phyloP scores from a whole-genome alignment of 805 yeast species.

The Debaryomyces castellii region DNA sequence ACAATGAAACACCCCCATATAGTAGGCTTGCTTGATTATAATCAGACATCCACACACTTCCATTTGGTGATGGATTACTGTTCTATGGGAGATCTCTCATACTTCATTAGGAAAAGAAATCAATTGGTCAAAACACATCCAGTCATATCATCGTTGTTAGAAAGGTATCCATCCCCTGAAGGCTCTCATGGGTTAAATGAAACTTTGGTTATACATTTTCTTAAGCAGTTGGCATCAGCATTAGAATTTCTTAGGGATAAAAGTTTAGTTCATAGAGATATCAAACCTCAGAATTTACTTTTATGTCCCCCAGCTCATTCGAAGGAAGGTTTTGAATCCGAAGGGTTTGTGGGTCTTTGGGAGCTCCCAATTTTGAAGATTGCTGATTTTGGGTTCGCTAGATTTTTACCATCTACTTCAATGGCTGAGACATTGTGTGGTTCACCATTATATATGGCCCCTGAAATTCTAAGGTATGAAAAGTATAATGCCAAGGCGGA shows the following conservation, averaged over 20 bases:
- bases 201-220: conserved; percentile 74
- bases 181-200: conserved; percentile 78
- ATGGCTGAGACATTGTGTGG: conserved; percentile 98
- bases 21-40: conserved; percentile 81
- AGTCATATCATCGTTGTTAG: conserved; percentile 69
- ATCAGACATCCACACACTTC: conserved; percentile 73
- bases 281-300: conserved; percentile 87
- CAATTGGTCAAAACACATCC: conserved; percentile 77
- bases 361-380: conserved; percentile 88
- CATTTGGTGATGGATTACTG: conserved; percentile 96
- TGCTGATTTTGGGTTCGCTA: conserved; percentile 97
- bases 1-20: conserved; percentile 90
- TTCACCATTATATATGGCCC: conserved; percentile 97
- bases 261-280: conserved; percentile 90
- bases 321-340: conserved; percentile 53
- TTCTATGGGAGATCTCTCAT: conserved; percentile 89
- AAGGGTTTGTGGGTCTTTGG: conserved; percentile 73
- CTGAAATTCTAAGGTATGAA: conserved; percentile 90
- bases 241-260: conserved; percentile 76
- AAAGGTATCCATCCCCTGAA: conserved; percentile 80
- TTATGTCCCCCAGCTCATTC: conserved; percentile 81
- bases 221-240: conserved; percentile 85
- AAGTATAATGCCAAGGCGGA: conserved; percentile 97
- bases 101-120: conserved; percentile 74
- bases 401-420: conserved; percentile 88